These are phyloP conservation scores for Annulohypoxylon nitens DNA, from an alignment of 495 filamentous ascomycete species.

Conservation along the genomic window DNA sequence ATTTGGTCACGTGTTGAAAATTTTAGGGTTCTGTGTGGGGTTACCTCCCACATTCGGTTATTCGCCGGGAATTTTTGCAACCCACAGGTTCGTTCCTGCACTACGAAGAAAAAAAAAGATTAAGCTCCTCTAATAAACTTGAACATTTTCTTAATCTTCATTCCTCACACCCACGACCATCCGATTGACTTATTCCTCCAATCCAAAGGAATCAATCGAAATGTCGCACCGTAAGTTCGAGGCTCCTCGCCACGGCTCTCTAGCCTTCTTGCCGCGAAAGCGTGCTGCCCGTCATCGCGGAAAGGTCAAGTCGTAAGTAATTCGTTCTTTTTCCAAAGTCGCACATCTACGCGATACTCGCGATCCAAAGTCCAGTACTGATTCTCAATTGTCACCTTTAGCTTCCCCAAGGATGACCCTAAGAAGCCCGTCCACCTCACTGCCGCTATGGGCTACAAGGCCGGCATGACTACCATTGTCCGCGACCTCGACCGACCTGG, in stretches of 20 bases:
- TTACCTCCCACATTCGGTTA: conserved; percentile 46
- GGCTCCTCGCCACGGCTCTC: conserved; percentile 96
- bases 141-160: conserved; percentile 45
- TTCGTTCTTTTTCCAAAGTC: conserved; percentile 18
- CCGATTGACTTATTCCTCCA: conserved; percentile 52
- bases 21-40: conserved; percentile 35
- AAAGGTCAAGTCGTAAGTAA: conserved; percentile 94
- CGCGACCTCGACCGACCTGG: conserved; percentile 99
- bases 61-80: conserved; percentile 46
- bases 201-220: conserved; percentile 54
- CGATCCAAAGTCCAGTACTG: conserved; percentile 27
- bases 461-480: conserved; percentile 99
- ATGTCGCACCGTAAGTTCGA: conserved; percentile 85
- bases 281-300: conserved; percentile 94
- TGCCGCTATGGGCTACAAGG: conserved; percentile 99
- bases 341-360: neutral
- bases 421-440: conserved; percentile 99
- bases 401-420: conserved; percentile 99
- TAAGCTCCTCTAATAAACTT: conserved; percentile 38
- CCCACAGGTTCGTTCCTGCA: conserved; percentile 42
- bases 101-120: conserved; percentile 41
- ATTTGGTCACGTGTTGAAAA: conserved; percentile 24
- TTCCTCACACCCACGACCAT: conserved; percentile 42
- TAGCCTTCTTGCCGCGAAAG: conserved; percentile 98
- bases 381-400: conserved; percentile 19